Percentiles rank a stretch among this genome's conserved stretches.
phyloP scores from a whole-genome alignment of 2,329 filamentous ascomycete species.

The Apiospora malaysiana region DNA sequence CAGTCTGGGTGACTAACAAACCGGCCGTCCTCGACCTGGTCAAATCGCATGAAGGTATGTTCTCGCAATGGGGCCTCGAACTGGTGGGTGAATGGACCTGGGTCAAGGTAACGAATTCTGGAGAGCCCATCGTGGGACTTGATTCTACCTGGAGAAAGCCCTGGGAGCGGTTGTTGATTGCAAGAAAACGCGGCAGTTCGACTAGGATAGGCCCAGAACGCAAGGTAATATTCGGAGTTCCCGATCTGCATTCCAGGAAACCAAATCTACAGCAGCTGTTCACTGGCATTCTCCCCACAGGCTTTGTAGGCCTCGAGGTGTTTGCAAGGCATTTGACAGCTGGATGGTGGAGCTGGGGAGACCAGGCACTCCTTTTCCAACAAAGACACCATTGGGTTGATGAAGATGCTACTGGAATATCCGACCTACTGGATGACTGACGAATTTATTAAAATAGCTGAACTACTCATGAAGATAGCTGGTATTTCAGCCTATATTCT shows the following conservation, averaged over 20 bases:
- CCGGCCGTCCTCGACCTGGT: conserved; percentile 62
- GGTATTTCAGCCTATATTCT: no score
- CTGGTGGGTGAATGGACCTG: conserved; percentile 76
- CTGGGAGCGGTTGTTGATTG: conserved; percentile 76
- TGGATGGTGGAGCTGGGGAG: conserved; percentile 81
- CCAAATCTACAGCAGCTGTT: conserved; percentile 71
- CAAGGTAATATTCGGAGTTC: conserved; percentile 71
- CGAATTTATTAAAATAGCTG: no score
- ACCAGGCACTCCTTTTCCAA: conserved; percentile 76
- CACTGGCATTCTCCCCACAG: conserved; percentile 54
- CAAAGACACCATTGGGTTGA: conserved; percentile 56
- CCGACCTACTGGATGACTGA: no score
- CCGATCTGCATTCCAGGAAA: conserved; percentile 80
- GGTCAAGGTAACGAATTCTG: conserved; percentile 72
- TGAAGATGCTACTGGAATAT: neutral
- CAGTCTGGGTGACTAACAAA: conserved; percentile 81
- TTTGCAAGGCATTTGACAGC: conserved; percentile 77
- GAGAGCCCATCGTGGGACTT: conserved; percentile 68
- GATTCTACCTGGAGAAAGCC: conserved; percentile 73
- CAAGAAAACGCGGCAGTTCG: conserved; percentile 46
- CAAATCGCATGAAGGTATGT: conserved; percentile 60
- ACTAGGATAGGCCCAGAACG: conserved; percentile 44
- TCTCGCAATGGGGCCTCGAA: conserved; percentile 70
- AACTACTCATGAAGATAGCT: no score
- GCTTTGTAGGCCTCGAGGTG: conserved; percentile 70